These are phyloP conservation scores for Didymella sp. DNA, from an alignment of 2,329 filamentous ascomycete genomes.

Conservation along the genomic window DNA sequence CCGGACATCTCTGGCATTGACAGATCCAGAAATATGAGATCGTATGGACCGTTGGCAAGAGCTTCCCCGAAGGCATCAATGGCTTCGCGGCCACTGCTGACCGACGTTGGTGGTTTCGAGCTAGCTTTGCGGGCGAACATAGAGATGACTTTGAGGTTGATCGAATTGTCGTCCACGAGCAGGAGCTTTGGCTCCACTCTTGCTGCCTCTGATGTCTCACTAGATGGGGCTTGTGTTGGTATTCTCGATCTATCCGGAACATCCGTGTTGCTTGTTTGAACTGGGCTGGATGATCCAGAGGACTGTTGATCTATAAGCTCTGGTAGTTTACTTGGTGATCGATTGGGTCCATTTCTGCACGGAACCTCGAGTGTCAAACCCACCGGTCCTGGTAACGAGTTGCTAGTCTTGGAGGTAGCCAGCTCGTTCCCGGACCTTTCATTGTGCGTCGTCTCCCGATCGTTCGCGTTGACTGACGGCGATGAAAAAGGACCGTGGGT, in stretches of 20 bases:
- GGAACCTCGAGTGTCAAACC: not conserved
- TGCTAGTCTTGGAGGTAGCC: not conserved
- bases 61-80: not conserved
- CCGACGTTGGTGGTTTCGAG: not conserved
- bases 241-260: not conserved
- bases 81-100: not conserved
- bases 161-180: not conserved
- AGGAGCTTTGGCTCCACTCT: not conserved
- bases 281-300: too few species aligned
- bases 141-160: not conserved
- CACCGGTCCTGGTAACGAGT: not conserved
- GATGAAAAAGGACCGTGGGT: not conserved
- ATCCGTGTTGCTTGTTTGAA: not conserved
- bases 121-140: not conserved
- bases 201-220: not conserved
- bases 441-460: not conserved
- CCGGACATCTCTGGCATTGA: not conserved
- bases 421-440: not conserved
- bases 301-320: too few species aligned
- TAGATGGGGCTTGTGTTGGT: not conserved
- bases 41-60: not conserved
- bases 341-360: too few species aligned
- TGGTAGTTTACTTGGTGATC: too few species aligned
- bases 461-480: not conserved
- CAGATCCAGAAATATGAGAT: not conserved